A percentile compares a stretch with the other conserved stretches of the same genome.
Evolutionary conservation across 352 stramenopile genomes (phyloP).

Genomic region (Pythium volutum): DNA sequence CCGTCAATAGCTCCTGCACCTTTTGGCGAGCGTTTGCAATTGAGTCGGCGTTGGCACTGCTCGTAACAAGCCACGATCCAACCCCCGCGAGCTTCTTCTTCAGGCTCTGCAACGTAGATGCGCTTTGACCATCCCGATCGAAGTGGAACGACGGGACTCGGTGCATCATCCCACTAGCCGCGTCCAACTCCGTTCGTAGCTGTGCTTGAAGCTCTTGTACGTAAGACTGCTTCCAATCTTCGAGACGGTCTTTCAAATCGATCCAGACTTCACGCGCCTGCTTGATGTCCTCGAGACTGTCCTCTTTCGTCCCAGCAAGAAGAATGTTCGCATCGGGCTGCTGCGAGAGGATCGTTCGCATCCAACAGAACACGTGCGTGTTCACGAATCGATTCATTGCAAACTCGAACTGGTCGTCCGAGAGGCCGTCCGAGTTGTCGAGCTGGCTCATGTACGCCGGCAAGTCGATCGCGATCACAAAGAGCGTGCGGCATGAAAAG

Average conservation of each 20-base stretch:
- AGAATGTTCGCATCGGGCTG: constrained; percentile 11
- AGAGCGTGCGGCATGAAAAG: constrained; percentile 9
- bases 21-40: not conserved
- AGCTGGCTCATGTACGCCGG: constrained; percentile 3
- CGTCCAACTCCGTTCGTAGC: not conserved
- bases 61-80: not conserved
- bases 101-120: not conserved
- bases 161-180: not conserved
- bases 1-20: not conserved
- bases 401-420: not conserved
- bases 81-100: constrained; percentile 3
- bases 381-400: constrained; percentile 6
- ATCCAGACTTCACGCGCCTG: not conserved
- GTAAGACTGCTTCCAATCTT: constrained; percentile 1
- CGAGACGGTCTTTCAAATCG: constrained; percentile 3
- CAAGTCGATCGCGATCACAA: constrained; percentile 11
- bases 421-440: not conserved
- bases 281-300: not conserved
- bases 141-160: not conserved
- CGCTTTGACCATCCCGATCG: not conserved
- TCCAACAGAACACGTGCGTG: constrained; percentile 6
- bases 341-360: constrained; percentile 12
- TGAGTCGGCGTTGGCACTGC: not conserved
- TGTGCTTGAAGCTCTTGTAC: not conserved
- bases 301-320: constrained; percentile 16